These are phyloP conservation scores for Cucurbita moschata DNA, from an alignment of 306 rosid genomes.

Conservation along the genomic window DNA sequence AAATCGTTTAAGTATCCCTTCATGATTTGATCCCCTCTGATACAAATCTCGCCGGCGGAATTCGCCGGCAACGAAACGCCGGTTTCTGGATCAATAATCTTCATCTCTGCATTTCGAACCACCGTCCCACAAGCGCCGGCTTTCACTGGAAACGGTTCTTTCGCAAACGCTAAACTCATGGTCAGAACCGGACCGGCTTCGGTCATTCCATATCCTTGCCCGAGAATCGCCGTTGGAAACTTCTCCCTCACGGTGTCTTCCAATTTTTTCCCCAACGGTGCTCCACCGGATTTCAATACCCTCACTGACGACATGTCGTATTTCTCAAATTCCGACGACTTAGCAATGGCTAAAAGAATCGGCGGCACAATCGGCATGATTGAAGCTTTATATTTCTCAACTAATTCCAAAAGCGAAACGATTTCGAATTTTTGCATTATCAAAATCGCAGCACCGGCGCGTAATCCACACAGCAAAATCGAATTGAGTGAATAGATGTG, in stretches of 20 bases:
- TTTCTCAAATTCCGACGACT: slow-evolving; percentile 25
- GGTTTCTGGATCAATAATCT: slow-evolving; percentile 44
- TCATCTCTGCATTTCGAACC: slow-evolving; percentile 71
- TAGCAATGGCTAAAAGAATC: slow-evolving; percentile 41
- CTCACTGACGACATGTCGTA: slow-evolving; percentile 47
- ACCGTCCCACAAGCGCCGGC: slow-evolving; percentile 73
- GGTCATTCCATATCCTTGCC: slow-evolving; percentile 94
- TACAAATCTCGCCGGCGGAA: slow-evolving; percentile 70
- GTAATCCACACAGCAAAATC: slow-evolving; percentile 46
- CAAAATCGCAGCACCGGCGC: slow-evolving; percentile 52
- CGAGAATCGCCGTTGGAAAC: slow-evolving; percentile 55
- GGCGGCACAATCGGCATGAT: slow-evolving; percentile 58
- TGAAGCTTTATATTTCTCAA: slow-evolving; percentile 26
- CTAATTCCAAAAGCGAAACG: slow-evolving; percentile 17
- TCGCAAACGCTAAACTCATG: slow-evolving; percentile 38
- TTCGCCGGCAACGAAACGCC: slow-evolving; percentile 58
- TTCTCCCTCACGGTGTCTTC: slow-evolving; percentile 38
- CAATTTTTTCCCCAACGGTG: slow-evolving; percentile 66
- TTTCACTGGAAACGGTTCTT: slow-evolving; percentile 25
- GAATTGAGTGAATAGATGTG: slow-evolving; percentile 73
- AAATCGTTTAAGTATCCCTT: slow-evolving; percentile 68
- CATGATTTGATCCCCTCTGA: slow-evolving; percentile 70
- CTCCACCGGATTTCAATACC: slow-evolving; percentile 57
- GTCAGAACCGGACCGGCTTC: slow-evolving; percentile 77
- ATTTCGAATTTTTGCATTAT: slow-evolving; percentile 65